These are phyloP conservation scores for Fusarium goolgardi DNA, from an alignment of 2,329 filamentous ascomycete genomes.

Conservation along the genomic window DNA sequence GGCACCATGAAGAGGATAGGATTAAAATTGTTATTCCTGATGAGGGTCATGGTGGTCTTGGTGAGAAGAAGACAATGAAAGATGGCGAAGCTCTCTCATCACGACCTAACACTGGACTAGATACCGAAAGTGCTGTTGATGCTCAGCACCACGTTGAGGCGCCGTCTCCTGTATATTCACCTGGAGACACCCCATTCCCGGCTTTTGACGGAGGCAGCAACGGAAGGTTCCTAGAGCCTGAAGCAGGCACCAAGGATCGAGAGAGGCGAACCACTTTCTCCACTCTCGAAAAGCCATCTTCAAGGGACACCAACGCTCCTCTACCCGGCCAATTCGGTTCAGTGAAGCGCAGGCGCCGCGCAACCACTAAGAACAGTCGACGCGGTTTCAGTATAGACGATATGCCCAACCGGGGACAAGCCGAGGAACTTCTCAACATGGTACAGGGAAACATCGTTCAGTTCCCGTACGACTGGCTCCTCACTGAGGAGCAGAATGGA, in stretches of 20 bases:
- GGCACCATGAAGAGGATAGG: conserved; percentile 47
- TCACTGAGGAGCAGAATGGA: conserved; percentile 88
- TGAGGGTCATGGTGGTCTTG: conserved; percentile 45
- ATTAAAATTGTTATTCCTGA: conserved; percentile 50
- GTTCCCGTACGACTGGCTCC: conserved; percentile 96
- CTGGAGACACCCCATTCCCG: conserved; percentile 61
- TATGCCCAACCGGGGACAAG: conserved; percentile 77
- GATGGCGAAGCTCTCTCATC: conserved; percentile 35
- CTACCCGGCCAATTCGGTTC: conserved; percentile 58
- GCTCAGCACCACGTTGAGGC: conserved; percentile 50
- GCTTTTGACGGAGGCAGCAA: conserved; percentile 55
- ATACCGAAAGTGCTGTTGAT: conserved; percentile 45
- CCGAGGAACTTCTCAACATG: conserved; percentile 82
- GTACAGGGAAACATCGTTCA: conserved; percentile 89
- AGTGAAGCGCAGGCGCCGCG: conserved; percentile 72
- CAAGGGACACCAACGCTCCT: conserved; percentile 49
- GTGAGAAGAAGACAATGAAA: conserved; percentile 58
- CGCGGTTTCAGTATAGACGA: conserved; percentile 77
- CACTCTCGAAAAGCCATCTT: conserved; percentile 61
- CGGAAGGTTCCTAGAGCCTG: conserved; percentile 50
- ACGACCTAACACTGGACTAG: conserved; percentile 33
- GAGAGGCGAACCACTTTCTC: conserved; percentile 69
- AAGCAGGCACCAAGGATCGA: conserved; percentile 54
- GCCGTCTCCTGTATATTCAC: conserved; percentile 57
- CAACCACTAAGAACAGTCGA: conserved; percentile 75